Percentiles rank a stretch among this genome's conserved stretches.
These are phyloP conservation scores for Monosporascus sp. DNA, from an alignment of 2,329 filamentous ascomycete genomes.

Conservation along the genomic window DNA sequence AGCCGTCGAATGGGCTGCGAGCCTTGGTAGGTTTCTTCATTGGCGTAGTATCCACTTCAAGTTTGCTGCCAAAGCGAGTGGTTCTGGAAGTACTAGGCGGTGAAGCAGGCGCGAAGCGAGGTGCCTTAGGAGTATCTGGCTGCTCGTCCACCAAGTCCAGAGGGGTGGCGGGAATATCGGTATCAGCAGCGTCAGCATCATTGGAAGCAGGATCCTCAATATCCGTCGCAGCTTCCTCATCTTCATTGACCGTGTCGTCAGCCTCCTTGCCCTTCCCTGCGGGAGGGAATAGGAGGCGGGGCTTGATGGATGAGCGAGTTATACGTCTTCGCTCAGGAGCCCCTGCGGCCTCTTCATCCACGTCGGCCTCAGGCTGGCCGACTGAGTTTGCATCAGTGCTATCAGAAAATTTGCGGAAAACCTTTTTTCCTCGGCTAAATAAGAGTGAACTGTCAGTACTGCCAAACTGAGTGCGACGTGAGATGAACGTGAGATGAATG, in stretches of 20 bases:
- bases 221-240: slow-evolving; percentile 57
- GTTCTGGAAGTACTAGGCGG: slow-evolving; percentile 59
- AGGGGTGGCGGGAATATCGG: slow-evolving; percentile 33
- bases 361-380: slow-evolving; percentile 30
- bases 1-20: slow-evolving; percentile 61
- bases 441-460: slow-evolving; percentile 10
- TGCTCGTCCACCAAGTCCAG: slow-evolving; percentile 29
- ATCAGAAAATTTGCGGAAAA: slow-evolving; percentile 64
- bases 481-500: slow-evolving; percentile 1
- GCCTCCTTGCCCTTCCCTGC: slow-evolving; percentile 43
- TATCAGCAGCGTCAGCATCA: slow-evolving; percentile 30
- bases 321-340: slow-evolving; percentile 35
- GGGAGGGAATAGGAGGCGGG: slow-evolving; percentile 64
- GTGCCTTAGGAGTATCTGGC: slow-evolving; percentile 48
- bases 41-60: slow-evolving; percentile 37
- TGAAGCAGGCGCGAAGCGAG: slow-evolving; percentile 52
- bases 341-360: slow-evolving; percentile 25
- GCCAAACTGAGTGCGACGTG: slow-evolving; percentile 3
- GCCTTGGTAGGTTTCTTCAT: slow-evolving; percentile 32
- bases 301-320: slow-evolving; percentile 66
- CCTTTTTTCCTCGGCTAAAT: slow-evolving; percentile 69
- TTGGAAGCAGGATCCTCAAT: slow-evolving; percentile 46
- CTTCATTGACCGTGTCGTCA: slow-evolving; percentile 37
- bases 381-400: slow-evolving; percentile 30
- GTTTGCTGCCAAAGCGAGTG: slow-evolving; percentile 53